phyloP scores from a whole-genome alignment of 2,329 filamentous ascomycete genomes.

The Scytalidium sp. region DNA sequence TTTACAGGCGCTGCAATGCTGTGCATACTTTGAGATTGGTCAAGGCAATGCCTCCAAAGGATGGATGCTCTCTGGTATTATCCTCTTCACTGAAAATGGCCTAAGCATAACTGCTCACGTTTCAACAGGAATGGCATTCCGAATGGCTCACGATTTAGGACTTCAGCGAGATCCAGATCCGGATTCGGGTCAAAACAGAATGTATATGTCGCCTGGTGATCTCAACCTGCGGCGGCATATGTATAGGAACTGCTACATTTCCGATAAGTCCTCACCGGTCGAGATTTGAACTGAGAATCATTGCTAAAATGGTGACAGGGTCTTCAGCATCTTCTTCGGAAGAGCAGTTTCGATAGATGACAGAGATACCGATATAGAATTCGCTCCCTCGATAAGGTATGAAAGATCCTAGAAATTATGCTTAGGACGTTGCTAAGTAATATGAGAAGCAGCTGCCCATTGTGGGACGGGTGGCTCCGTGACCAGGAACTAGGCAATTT shows the following conservation, averaged over 20 bases:
- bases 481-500: conserved; percentile 1
- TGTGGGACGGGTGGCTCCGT: conserved; percentile 2
- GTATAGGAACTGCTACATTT: conserved; percentile 10
- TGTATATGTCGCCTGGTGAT: conserved; percentile 7
- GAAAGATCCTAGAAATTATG: neutral
- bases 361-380: neutral
- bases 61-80: conserved; percentile 13
- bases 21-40: conserved; percentile 12
- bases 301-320: conserved; percentile 5
- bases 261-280: conserved; percentile 11
- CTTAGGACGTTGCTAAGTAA: too few species aligned
- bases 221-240: conserved; percentile 7
- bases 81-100: neutral
- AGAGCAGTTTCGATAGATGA: conserved; percentile 1
- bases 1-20: conserved; percentile 10
- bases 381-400: neutral
- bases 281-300: neutral
- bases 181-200: neutral
- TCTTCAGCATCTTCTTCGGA: conserved; percentile 6
- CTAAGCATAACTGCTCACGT: neutral
- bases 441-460: conserved; percentile 1
- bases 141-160: conserved; percentile 15
- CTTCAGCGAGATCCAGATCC: neutral
- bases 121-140: conserved; percentile 15
- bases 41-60: conserved; percentile 11